Percentiles rank a stretch among this genome's conserved stretches.
Conservation (phyloP, 495 filamentous ascomycete genomes). For the Talaromyces proteolyticus region DNA sequence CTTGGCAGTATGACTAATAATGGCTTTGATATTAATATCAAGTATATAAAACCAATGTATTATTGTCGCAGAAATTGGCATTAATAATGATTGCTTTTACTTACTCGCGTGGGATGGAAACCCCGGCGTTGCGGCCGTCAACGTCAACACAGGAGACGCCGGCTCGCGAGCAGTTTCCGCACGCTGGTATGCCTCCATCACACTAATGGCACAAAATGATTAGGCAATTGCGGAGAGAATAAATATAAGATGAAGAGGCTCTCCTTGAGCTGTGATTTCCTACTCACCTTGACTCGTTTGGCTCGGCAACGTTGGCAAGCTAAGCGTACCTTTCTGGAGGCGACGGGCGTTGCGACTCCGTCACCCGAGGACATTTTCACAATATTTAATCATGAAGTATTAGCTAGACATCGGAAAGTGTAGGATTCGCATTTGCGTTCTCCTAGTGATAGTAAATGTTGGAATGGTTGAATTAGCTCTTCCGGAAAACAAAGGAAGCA, state of each 20-base stretch:
- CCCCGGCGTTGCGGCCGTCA: conserved; percentile 16
- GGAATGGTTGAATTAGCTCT: no score
- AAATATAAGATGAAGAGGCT: no score
- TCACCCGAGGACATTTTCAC: background rate
- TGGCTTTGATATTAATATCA: background rate
- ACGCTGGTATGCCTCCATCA: conserved; percentile 19
- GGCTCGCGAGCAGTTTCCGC: conserved; percentile 17
- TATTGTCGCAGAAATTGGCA: background rate
- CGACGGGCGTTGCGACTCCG: conserved; percentile 3
- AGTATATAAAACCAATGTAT: no score
- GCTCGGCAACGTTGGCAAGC: conserved; percentile 16
- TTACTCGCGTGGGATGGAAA: conserved; percentile 17
- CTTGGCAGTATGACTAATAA: conserved; percentile 10
- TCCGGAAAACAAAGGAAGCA: no score
- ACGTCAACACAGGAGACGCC: conserved; percentile 16
- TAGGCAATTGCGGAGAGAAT: no score
- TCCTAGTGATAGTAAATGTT: no score
- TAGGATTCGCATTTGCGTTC: no score
- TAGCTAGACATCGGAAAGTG: background rate
- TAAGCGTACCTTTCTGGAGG: conserved; percentile 13
- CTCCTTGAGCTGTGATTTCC: no score
- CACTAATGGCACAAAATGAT: conserved; percentile 8
- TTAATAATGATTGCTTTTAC: background rate
- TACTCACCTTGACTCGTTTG: conserved; percentile 17
- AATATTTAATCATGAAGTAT: background rate